A percentile compares a stretch with the other conserved stretches of the same genome.
These are phyloP conservation scores for Yarrowia hollandica DNA, from an alignment of 805 yeast genomes.

Conservation along the genomic window DNA sequence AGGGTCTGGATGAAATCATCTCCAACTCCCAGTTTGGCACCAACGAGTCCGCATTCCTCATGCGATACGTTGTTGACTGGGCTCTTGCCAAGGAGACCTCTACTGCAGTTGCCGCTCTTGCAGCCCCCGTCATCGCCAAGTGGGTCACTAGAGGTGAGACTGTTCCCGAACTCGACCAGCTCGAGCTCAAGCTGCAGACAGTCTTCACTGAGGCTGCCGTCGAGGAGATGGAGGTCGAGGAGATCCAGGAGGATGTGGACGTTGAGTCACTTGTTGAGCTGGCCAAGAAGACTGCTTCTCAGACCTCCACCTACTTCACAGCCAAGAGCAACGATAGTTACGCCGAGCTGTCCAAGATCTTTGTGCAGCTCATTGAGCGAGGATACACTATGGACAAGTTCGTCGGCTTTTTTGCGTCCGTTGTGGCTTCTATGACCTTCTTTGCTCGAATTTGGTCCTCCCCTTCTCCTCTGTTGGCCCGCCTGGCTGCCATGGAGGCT, in stretches of 20 bases:
- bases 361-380: slow-evolving; percentile 23
- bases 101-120: slow-evolving; percentile 12
- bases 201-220: slow-evolving; percentile 29
- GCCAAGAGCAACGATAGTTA: slow-evolving; percentile 8
- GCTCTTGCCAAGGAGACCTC: slow-evolving; percentile 47
- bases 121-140: slow-evolving; percentile 21
- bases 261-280: slow-evolving; percentile 10
- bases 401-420: not conserved
- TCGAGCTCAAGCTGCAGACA: slow-evolving; percentile 33
- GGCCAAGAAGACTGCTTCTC: slow-evolving; percentile 21
- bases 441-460: slow-evolving; percentile 42
- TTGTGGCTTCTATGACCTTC: slow-evolving; percentile 40
- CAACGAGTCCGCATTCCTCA: slow-evolving; percentile 21
- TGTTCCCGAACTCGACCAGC: slow-evolving; percentile 31
- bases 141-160: slow-evolving; percentile 31
- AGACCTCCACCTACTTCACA: slow-evolving; percentile 3
- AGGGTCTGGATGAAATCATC: slow-evolving; percentile 27
- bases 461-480: slow-evolving; percentile 42
- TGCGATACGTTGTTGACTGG: slow-evolving; percentile 45
- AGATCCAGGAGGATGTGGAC: slow-evolving; percentile 19
- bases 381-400: slow-evolving; percentile 12
- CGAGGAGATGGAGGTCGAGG: slow-evolving; percentile 27
- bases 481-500: slow-evolving; percentile 41
- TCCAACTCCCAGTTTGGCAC: slow-evolving; percentile 20
- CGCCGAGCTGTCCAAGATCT: slow-evolving; percentile 15